These are phyloP conservation scores for Ascoidea asiatica DNA, from an alignment of 805 yeast species.

Conservation along the genomic window DNA sequence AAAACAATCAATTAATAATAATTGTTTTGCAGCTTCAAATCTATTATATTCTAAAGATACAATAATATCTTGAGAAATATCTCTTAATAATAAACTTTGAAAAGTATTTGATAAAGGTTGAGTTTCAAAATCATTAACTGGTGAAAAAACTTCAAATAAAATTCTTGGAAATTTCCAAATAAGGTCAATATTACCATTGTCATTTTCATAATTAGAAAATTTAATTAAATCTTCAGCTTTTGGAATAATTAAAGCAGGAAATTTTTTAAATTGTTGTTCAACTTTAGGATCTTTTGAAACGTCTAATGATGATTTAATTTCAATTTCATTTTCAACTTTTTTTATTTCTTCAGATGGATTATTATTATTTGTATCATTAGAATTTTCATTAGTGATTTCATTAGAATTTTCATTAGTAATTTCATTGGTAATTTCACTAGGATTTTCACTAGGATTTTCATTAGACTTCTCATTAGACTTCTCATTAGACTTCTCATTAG, in stretches of 20 bases:
- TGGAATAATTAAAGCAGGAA: constrained; percentile 17
- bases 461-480: too few relatives aligned
- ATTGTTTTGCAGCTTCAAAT: constrained; percentile 72
- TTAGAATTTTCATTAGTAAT: background rate
- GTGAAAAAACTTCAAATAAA: constrained; percentile 45
- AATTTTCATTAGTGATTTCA: too few relatives aligned
- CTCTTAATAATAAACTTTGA: constrained; percentile 55
- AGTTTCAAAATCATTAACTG: constrained; percentile 44
- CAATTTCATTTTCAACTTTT: background rate
- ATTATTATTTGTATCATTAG: background rate
- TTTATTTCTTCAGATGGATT: background rate
- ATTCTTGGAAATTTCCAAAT: constrained; percentile 57
- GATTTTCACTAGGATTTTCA: too few relatives aligned
- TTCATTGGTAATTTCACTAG: too few relatives aligned
- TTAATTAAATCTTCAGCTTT: constrained; percentile 20
- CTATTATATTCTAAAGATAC: constrained; percentile 81
- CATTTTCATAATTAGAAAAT: constrained; percentile 19
- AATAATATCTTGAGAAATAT: constrained; percentile 60
- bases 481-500: background rate
- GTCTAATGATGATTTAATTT: background rate
- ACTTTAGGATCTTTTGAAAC: background rate
- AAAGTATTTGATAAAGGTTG: constrained; percentile 40
- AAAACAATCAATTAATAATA: constrained; percentile 58
- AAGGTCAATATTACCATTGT: constrained; percentile 42
- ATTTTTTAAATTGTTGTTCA: background rate